These are phyloP conservation scores for Polyplosphaeria fusca DNA, from an alignment of 495 filamentous ascomycete species.

Conservation along the genomic window DNA sequence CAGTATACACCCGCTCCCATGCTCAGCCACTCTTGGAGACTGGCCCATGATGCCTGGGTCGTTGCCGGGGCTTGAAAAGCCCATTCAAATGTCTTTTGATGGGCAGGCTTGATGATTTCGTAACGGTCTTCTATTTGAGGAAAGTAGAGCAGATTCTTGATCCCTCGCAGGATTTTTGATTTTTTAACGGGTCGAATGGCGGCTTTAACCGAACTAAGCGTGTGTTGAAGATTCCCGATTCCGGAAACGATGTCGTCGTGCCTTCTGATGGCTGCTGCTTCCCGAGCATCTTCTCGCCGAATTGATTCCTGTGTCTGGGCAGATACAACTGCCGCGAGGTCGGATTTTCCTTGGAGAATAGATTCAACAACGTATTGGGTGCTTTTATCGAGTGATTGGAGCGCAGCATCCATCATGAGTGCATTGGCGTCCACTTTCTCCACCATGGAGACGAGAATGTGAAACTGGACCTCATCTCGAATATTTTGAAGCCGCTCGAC, in stretches of 20 bases:
- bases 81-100: slow-evolving; percentile 5
- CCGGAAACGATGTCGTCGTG: not conserved
- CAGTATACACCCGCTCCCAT: not conserved
- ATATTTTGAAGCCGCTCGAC: not conserved
- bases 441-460: slow-evolving; percentile 6
- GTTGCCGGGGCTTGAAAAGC: not conserved
- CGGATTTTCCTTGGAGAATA: not conserved
- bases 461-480: slow-evolving; percentile 1
- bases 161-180: not conserved
- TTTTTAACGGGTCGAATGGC: not conserved
- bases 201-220: not conserved
- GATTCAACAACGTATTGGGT: not conserved
- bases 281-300: not conserved
- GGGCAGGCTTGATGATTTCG: not conserved
- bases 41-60: too few relatives aligned
- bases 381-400: not conserved
- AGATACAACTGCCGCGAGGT: not conserved
- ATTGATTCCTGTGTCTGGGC: not conserved
- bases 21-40: not conserved
- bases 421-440: not conserved
- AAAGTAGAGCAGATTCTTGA: not conserved
- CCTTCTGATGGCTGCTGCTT: not conserved
- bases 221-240: not conserved
- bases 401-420: not conserved
- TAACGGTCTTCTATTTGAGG: not conserved